Base-by-base conservation (phyloP, 73 alveolate species). In the Paraurostyla sp. region DNA sequence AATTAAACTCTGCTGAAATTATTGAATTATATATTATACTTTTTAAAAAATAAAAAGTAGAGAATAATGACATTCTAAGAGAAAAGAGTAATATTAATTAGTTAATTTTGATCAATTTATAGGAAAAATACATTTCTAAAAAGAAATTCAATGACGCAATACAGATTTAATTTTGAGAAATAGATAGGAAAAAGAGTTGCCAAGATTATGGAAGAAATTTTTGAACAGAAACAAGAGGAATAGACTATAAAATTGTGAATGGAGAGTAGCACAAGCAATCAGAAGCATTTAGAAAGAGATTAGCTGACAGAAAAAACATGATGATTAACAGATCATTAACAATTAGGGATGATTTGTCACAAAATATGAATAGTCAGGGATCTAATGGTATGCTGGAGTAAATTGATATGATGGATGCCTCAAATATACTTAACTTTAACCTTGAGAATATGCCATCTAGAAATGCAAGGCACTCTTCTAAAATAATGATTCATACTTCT, bases 271-370 rank as follows among this genome's bases (percentile, higher is more conserved):
- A 65, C 41, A 65, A 36, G 36, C 25, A 65, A 38, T 65, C 82
- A 65, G 82, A 65, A 38, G 42, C 35, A 38, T 65, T 65, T 65
- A 65, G 82, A 65, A 65, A 36, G 46, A 65, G 82, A 65, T 65
- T 65, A 38, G 82, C 82, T 11, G 56, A 65, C 6, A 32, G 82
- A 6, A 65, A 65, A 38, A 65, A 38, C 4, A 65, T 1, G 42
- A 18, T 22, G 35, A 1, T 36, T 23, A 65, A 65, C 41, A 65
- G 82, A 22, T 65, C 82, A 1, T 1, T 38, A 11, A 65, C 1
- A 1, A 38, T 65, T 0, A 65, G 23, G 23, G 58, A 36, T 65
- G 82, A 65, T 6, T 40, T 65, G 25, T 65, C n/a, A n/a, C n/a
- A n/a, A n/a, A n/a, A n/a, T n/a, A n/a, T n/a, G n/a, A n/a, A n/a